Evolutionary conservation across 805 yeast genomes (phyloP).

Genomic region (Nakazawaea wickerhamii): DNA sequence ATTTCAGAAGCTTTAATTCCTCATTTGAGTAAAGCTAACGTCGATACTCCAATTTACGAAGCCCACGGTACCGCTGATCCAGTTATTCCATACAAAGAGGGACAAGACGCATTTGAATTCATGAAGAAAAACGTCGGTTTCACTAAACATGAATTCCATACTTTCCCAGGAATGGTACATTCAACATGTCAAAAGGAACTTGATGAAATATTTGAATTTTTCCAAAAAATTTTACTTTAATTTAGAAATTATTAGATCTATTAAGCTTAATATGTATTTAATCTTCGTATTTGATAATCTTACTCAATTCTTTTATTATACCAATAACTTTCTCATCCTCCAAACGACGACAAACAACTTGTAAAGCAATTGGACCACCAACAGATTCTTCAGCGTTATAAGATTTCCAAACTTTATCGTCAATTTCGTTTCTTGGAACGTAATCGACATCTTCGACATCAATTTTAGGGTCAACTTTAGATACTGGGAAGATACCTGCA

Average conservation of each 20-base stretch:
- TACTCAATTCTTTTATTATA: conserved; percentile 9
- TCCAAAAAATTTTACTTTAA: conserved; percentile 27
- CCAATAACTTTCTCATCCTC: conserved; percentile 52
- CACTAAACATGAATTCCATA: conserved; percentile 40
- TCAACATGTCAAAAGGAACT: conserved; percentile 65
- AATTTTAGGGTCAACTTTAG: conserved; percentile 40
- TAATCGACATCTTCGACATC: conserved; percentile 28
- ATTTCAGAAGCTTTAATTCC: conserved; percentile 24
- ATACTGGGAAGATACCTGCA: conserved; percentile 51
- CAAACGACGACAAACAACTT: conserved; percentile 52
- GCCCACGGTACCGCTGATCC: conserved; percentile 86
- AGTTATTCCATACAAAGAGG: conserved; percentile 41
- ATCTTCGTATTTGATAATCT: conserved; percentile 8
- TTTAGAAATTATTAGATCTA: too few species aligned
- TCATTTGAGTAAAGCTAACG: conserved; percentile 35
- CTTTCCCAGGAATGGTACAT: conserved; percentile 64
- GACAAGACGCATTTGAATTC: conserved; percentile 36
- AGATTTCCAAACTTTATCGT: conserved; percentile 35
- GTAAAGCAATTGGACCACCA: conserved; percentile 63
- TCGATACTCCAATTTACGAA: conserved; percentile 71
- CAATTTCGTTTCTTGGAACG: conserved; percentile 34
- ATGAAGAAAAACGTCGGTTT: conserved; percentile 43
- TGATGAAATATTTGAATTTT: conserved; percentile 42
- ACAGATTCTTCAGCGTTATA: conserved; percentile 44
- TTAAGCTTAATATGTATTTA: not conserved